Evolutionary conservation across 164 flowering plant genomes (phyloP).

Genomic region (Pachysandra terminalis): DNA sequence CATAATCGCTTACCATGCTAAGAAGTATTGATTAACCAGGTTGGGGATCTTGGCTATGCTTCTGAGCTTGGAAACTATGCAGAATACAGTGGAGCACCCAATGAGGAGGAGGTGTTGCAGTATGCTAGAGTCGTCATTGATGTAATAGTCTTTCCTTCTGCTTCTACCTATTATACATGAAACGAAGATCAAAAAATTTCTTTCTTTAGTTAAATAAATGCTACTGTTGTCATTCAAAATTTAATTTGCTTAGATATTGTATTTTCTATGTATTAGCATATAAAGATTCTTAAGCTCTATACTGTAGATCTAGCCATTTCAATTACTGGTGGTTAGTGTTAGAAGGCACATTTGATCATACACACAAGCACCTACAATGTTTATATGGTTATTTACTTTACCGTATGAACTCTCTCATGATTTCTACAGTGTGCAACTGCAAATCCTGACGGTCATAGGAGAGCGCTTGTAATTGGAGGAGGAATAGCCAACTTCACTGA

Average conservation of each 20-base stretch:
- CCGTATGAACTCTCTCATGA: conserved; percentile 7
- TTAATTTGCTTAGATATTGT: not conserved
- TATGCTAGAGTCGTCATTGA: conserved; percentile 96
- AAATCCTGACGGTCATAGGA: conserved; percentile 68
- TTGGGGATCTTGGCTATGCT: conserved; percentile 94
- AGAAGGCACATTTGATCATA: not conserved
- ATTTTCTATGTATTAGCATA: too few relatives aligned
- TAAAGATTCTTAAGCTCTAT: too few relatives aligned
- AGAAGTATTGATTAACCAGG: conserved; percentile 34
- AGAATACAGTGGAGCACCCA: conserved; percentile 98
- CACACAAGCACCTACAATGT: not conserved
- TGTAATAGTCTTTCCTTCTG: conserved; percentile 40
- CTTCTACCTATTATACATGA: not conserved
- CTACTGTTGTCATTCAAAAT: not conserved
- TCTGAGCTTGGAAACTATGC: conserved; percentile 94
- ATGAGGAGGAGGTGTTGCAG: conserved; percentile 90
- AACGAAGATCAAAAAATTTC: not conserved
- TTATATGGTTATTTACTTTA: not conserved
- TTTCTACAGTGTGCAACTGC: conserved; percentile 74
- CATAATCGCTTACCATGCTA: not conserved
- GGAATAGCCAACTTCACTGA: conserved; percentile 90
- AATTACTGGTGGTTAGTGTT: too few relatives aligned
- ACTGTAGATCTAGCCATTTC: too few relatives aligned
- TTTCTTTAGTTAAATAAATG: not conserved
- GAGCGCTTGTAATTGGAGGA: conserved; percentile 86